Evolutionary conservation across 768 basidiomycete genomes (phyloP).

Genomic region (Macrolepiota dolichaula): DNA sequence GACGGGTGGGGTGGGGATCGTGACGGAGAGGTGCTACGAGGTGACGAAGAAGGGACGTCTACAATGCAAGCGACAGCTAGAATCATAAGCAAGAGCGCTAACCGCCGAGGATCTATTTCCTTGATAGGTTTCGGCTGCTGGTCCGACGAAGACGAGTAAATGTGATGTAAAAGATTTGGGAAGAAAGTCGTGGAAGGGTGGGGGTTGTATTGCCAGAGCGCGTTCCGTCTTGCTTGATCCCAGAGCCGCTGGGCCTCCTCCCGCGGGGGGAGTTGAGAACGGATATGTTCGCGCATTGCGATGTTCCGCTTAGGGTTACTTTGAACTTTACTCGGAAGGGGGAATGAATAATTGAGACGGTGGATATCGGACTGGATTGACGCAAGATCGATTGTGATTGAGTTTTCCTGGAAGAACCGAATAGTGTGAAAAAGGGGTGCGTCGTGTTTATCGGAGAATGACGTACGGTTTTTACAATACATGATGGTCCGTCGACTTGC

Average conservation of each 20-base stretch:
- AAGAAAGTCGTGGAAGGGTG: conserved; percentile 64
- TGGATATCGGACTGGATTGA: conserved; percentile 35
- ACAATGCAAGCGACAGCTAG: conserved; percentile 67
- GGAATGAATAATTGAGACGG: conserved; percentile 56
- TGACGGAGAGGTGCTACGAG: not conserved
- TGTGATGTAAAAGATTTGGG: conserved; percentile 61
- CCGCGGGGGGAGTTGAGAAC: conserved; percentile 51
- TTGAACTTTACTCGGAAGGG: conserved; percentile 26
- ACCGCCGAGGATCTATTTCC: conserved; percentile 57
- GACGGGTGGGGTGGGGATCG: not conserved
- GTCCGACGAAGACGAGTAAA: conserved; percentile 45
- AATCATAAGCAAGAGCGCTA: conserved; percentile 67
- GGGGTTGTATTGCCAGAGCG: conserved; percentile 72
- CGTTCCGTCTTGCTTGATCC: conserved; percentile 58
- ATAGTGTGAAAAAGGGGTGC: conserved; percentile 1
- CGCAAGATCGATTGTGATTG: conserved; percentile 2
- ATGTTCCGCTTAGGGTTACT: conserved; percentile 46
- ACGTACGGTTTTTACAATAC: conserved; percentile 12
- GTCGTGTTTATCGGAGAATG: conserved; percentile 1
- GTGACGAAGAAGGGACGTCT: conserved; percentile 35
- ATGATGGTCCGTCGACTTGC: conserved; percentile 13
- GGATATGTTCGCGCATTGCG: conserved; percentile 52
- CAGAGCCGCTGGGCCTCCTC: conserved; percentile 60
- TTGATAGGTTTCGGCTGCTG: conserved; percentile 20
- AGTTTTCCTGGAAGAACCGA: not conserved